These are phyloP conservation scores for Bombardia bombarda DNA, from an alignment of 495 filamentous ascomycete species.

Conservation along the genomic window DNA sequence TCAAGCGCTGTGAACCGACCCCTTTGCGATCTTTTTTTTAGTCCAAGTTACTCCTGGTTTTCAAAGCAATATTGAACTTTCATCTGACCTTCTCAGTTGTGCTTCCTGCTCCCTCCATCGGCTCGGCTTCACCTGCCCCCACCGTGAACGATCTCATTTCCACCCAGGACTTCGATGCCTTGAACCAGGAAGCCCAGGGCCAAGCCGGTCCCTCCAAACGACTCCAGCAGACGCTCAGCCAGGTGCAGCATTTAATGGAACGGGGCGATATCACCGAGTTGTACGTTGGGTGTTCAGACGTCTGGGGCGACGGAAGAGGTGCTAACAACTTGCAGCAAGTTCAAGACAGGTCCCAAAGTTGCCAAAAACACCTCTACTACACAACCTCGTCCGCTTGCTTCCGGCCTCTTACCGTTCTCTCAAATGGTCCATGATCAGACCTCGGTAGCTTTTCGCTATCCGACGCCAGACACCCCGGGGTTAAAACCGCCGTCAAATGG, in stretches of 20 bases:
- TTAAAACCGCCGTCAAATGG: conserved; percentile 8
- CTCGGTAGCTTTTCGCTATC: conserved; percentile 28
- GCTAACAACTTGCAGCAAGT: conserved; percentile 47
- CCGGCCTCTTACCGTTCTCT: conserved; percentile 34
- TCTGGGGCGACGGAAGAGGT: neutral
- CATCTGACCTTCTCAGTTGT: conserved; percentile 40
- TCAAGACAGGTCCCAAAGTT: conserved; percentile 46
- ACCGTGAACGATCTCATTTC: conserved; percentile 34
- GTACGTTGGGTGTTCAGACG: conserved; percentile 37
- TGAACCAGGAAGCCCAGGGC: conserved; percentile 44
- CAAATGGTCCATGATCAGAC: conserved; percentile 37
- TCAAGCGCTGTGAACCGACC: neutral
- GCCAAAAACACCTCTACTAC: conserved; percentile 8
- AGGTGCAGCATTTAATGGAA: conserved; percentile 63
- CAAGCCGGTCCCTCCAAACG: conserved; percentile 27
- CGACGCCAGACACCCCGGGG: conserved; percentile 21
- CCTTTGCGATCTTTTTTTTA: neutral
- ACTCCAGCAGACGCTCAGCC: conserved; percentile 45
- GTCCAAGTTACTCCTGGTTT: conserved; percentile 4
- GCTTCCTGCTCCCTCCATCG: conserved; percentile 59
- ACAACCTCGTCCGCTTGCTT: conserved; percentile 11
- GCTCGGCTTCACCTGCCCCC: conserved; percentile 41
- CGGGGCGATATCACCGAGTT: conserved; percentile 62
- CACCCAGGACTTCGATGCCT: conserved; percentile 34
- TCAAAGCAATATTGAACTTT: no score